Evolutionary conservation across 148 eudicot genomes (phyloP).

Genomic region (Rhododendron kiyosumense): DNA sequence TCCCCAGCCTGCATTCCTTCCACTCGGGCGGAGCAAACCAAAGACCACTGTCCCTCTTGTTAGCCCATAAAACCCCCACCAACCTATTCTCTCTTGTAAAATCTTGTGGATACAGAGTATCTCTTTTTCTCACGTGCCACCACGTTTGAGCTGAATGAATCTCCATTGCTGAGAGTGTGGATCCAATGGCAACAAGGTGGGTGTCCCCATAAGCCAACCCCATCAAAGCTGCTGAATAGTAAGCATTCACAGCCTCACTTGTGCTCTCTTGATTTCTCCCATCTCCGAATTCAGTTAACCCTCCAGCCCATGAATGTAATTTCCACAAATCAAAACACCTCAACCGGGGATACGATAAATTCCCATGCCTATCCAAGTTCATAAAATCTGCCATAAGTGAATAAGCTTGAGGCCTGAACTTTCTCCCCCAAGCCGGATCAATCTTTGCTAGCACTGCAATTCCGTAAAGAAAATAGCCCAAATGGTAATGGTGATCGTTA

Average conservation of each 20-base stretch:
- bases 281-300: constrained; percentile 78
- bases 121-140: constrained; percentile 75
- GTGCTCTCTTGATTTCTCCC: constrained; percentile 90
- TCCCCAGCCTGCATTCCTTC: constrained; percentile 81
- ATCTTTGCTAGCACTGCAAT: constrained; percentile 93
- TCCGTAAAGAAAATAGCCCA: constrained; percentile 78
- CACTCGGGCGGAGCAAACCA: constrained; percentile 86
- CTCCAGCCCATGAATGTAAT: constrained; percentile 95
- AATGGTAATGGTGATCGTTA: constrained; percentile 87
- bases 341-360: constrained; percentile 52
- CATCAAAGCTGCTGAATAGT: constrained; percentile 85
- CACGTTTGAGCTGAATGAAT: constrained; percentile 74
- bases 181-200: constrained; percentile 59
- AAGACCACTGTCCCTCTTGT: constrained; percentile 71
- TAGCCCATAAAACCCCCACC: constrained; percentile 77
- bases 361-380: constrained; percentile 51
- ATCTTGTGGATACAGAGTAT: constrained; percentile 45
- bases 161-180: constrained; percentile 67
- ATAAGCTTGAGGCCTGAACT: constrained; percentile 71
- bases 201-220: constrained; percentile 87
- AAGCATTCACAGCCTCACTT: constrained; percentile 86
- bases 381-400: constrained; percentile 77
- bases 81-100: constrained; percentile 54
- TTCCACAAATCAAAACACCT: constrained; percentile 89
- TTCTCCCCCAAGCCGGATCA: constrained; percentile 85